phyloP scores from a whole-genome alignment of 768 basidiomycete genomes.

The Suillus alpinus region DNA sequence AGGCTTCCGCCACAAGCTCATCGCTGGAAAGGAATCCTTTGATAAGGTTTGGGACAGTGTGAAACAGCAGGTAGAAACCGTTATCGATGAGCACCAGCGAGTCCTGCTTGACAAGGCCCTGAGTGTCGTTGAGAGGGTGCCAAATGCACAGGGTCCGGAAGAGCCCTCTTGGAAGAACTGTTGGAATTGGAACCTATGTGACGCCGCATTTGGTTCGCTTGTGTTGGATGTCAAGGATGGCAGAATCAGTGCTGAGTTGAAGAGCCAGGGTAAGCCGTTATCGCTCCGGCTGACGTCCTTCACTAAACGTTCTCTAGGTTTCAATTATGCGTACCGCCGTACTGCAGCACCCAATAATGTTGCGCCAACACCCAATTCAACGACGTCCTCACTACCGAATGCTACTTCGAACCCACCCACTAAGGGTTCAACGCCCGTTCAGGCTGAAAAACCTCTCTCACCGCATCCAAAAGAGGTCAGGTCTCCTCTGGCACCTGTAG shows the following conservation, averaged over 20 bases:
- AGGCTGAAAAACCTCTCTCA: slow-evolving; percentile 36
- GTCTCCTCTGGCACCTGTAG: slow-evolving; percentile 32
- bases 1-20: slow-evolving; percentile 78
- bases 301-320: slow-evolving; percentile 49
- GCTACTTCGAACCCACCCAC: slow-evolving; percentile 31
- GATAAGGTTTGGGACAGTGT: slow-evolving; percentile 95
- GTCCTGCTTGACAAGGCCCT: slow-evolving; percentile 87
- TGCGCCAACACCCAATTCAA: slow-evolving; percentile 57
- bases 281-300: neutral
- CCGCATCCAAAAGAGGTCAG: slow-evolving; percentile 31
- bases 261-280: slow-evolving; percentile 74
- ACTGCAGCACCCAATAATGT: slow-evolving; percentile 53
- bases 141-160: slow-evolving; percentile 57
- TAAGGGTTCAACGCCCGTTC: slow-evolving; percentile 30
- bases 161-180: slow-evolving; percentile 98
- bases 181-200: slow-evolving; percentile 99
- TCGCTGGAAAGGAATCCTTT: slow-evolving; percentile 76
- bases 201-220: slow-evolving; percentile 89
- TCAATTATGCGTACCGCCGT: slow-evolving; percentile 94
- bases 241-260: slow-evolving; percentile 86
- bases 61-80: slow-evolving; percentile 84
- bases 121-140: slow-evolving; percentile 78
- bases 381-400: slow-evolving; percentile 49
- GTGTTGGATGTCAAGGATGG: slow-evolving; percentile 90
- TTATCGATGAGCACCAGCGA: slow-evolving; percentile 88